phyloP scores from a whole-genome alignment of 768 basidiomycete genomes.

The Naganishia onofrii region DNA sequence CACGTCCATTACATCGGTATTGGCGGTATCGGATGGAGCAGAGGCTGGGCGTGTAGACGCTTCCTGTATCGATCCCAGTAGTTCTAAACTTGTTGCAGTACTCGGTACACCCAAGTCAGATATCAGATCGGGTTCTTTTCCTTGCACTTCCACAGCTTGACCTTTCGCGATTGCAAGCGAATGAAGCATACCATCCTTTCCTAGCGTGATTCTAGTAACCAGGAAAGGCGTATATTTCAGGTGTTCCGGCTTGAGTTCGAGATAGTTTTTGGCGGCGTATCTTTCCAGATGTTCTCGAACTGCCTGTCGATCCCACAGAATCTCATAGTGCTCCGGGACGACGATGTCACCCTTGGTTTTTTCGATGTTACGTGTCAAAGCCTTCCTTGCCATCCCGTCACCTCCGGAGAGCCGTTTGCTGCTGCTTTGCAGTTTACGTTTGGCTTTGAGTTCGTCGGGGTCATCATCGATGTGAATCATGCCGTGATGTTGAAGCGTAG shows the following conservation, averaged over 20 bases:
- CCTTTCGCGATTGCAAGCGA: slow-evolving; percentile 23
- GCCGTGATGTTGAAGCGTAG: slow-evolving; percentile 67
- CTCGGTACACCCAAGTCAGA: background rate
- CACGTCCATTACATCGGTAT: slow-evolving; percentile 2
- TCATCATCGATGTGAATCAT: slow-evolving; percentile 61
- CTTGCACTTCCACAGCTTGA: slow-evolving; percentile 28
- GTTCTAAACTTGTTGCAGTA: background rate
- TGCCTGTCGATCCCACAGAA: slow-evolving; percentile 68
- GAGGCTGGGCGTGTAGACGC: background rate
- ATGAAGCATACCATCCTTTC: slow-evolving; percentile 25
- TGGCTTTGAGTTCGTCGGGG: slow-evolving; percentile 21
- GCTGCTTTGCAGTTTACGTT: slow-evolving; percentile 17
- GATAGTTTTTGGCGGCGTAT: slow-evolving; percentile 75
- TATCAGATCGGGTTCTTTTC: slow-evolving; percentile 18
- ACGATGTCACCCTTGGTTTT: slow-evolving; percentile 34
- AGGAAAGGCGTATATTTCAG: slow-evolving; percentile 95
- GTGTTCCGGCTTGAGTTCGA: slow-evolving; percentile 70
- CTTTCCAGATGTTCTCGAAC: slow-evolving; percentile 65
- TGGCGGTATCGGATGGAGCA: background rate
- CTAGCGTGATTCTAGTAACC: slow-evolving; percentile 54
- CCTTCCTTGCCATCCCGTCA: slow-evolving; percentile 37
- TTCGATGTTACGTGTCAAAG: slow-evolving; percentile 42
- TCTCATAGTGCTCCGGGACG: slow-evolving; percentile 68
- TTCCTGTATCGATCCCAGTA: background rate
- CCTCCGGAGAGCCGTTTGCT: slow-evolving; percentile 1